Evolutionary conservation across 169 alveolate species (phyloP), one percentile per base, ranked within the genome.

Genomic region (Neospora caninum): DNA sequence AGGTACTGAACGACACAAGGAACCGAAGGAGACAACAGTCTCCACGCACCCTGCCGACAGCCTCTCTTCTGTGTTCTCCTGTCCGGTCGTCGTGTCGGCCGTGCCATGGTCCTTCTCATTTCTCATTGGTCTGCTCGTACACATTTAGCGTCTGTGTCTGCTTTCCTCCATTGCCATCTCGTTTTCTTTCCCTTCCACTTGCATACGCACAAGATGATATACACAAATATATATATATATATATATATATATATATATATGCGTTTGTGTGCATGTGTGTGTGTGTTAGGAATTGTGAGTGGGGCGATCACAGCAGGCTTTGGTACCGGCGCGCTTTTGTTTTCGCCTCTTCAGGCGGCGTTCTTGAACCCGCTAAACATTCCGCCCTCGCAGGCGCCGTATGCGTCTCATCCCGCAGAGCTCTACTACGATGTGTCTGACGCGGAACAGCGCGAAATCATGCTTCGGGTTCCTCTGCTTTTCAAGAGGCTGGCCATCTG

Each of bases 301-400:
- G 94, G 94, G 49, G 64, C 41, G 9, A 92, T 92, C 67, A 64
- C 87, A 2, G 94, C 94, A 64, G 94, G 94, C 45, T 92, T 92
- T 42, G 94, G 94, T 27, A 31, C 82, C 0, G 94, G 94, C 7
- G 80, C 91, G 10, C 80, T 82, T 20, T 29, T 92, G 53, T 92
- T 92, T 36, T 38, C 82, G 20, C 94, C 82, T 10, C 78, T 92
- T 0, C 94, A 92, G 45, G 42, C 88, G 83, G 38, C 49, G 64
- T 78, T 39, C 41, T 58, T 92, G 25, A 92, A 92, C 36, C 94
- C 94, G 0, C 34, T 22, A 31, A 78, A 42, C 45, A 38, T 80
- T 53, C 64, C 94, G 20, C 94, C 94, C 42, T 16, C 94, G 91
- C 18, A n/a, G 41, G 36, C 91, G 4, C 91, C 94, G 18, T 43